Percentiles rank a stretch among this genome's conserved stretches.
phyloP scores from a whole-genome alignment of 176 grass and related monocot genomes.

The Eremochloa ophiuroides region DNA sequence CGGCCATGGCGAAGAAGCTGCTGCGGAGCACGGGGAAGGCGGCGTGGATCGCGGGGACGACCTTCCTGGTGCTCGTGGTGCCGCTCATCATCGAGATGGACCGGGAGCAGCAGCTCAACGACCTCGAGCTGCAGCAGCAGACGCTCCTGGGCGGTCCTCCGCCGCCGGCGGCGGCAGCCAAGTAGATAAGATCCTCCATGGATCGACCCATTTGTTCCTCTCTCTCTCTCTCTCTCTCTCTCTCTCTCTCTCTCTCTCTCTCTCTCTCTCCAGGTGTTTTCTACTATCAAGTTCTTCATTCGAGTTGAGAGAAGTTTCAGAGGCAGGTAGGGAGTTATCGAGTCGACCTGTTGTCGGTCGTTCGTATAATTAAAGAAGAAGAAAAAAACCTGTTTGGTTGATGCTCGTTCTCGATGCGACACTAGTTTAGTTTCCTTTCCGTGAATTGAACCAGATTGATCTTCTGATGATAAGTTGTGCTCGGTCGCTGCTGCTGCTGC shows the following conservation, averaged over 20 bases:
- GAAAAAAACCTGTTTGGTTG: background rate
- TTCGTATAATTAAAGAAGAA: background rate
- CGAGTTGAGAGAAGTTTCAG: background rate
- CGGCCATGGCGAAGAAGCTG: conserved; percentile 53
- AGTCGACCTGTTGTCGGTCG: background rate
- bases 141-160: conserved; percentile 47
- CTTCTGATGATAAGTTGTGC: background rate
- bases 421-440: background rate
- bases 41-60: conserved; percentile 83
- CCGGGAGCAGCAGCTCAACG: conserved; percentile 74
- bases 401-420: background rate
- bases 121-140: conserved; percentile 73
- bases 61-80: conserved; percentile 76
- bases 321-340: background rate
- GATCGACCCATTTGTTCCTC: background rate
- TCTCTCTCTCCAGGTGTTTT: background rate
- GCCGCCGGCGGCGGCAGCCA: background rate
- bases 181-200: conserved; percentile 24
- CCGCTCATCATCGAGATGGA: conserved; percentile 95
- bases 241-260: background rate
- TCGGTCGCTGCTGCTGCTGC: background rate
- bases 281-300: background rate
- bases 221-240: background rate
- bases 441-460: background rate
- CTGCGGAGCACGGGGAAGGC: conserved; percentile 78